These are phyloP conservation scores for Vicia faba DNA, from an alignment of 306 rosid genomes.

Conservation along the genomic window DNA sequence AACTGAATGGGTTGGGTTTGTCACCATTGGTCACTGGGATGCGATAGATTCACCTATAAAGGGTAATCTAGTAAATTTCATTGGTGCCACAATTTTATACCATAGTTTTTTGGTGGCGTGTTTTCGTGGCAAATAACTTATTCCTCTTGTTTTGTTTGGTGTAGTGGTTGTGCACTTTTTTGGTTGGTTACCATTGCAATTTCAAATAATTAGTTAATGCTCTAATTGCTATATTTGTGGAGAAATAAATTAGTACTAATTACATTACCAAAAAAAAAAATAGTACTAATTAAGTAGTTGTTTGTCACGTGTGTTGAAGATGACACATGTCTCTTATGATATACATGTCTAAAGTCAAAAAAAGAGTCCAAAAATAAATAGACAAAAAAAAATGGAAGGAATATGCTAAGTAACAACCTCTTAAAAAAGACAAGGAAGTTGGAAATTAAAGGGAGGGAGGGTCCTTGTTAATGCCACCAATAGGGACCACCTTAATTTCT, in stretches of 20 bases:
- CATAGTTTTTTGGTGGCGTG: slow-evolving; percentile 70
- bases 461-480: slow-evolving; percentile 33
- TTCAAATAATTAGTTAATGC: neutral
- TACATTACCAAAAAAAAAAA: too few relatives aligned
- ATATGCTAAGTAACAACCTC: neutral
- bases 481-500: slow-evolving; percentile 39
- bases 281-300: too few relatives aligned
- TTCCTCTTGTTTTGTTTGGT: slow-evolving; percentile 39
- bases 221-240: too few relatives aligned
- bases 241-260: too few relatives aligned
- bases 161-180: slow-evolving; percentile 57
- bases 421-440: slow-evolving; percentile 21
- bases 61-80: slow-evolving; percentile 47
- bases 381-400: neutral
- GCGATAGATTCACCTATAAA: too few relatives aligned
- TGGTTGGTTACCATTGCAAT: slow-evolving; percentile 4
- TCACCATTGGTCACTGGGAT: too few relatives aligned
- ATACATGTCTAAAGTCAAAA: too few relatives aligned
- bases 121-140: slow-evolving; percentile 58
- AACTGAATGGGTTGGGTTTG: neutral
- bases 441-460: neutral
- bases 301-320: too few relatives aligned
- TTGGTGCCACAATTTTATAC: slow-evolving; percentile 22
- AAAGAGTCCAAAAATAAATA: slow-evolving; percentile 9
- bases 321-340: too few relatives aligned